Percentiles rank a stretch among this genome's conserved stretches.
Evolutionary conservation across 177 flowering plant species (phyloP).

Genomic region (Vitis hybrid): DNA sequence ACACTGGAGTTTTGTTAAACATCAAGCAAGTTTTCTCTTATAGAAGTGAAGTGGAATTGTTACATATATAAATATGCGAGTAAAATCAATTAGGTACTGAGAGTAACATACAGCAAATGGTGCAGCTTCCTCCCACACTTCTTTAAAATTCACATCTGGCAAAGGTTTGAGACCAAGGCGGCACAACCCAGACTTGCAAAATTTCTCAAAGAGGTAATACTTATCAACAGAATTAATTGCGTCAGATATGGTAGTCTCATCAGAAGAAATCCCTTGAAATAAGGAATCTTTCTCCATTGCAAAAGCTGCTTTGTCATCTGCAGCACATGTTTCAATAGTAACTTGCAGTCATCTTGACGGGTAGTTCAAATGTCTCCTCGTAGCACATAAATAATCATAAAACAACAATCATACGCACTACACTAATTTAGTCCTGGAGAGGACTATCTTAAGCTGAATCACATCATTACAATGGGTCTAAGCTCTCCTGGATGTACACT

Average conservation of each 20-base stretch:
- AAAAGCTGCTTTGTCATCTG: slow-evolving; percentile 30
- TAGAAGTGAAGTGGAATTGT: no score
- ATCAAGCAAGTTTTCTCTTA: no score
- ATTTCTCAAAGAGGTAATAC: slow-evolving; percentile 51
- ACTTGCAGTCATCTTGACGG: no score
- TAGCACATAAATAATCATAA: no score
- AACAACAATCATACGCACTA: no score
- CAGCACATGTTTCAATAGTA: slow-evolving; percentile 8
- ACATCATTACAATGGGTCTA: no score
- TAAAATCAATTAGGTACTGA: neutral
- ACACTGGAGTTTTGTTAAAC: no score
- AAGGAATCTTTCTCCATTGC: slow-evolving; percentile 7
- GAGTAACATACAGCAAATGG: slow-evolving; percentile 59
- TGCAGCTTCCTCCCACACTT: slow-evolving; percentile 61
- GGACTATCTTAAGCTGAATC: no score
- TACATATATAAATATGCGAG: neutral
- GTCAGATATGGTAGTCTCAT: slow-evolving; percentile 9
- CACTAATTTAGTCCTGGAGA: no score
- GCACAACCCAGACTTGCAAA: slow-evolving; percentile 53
- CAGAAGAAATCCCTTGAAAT: slow-evolving; percentile 9
- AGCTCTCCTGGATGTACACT: no score
- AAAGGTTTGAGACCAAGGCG: slow-evolving; percentile 59
- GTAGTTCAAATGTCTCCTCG: no score
- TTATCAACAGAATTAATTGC: slow-evolving; percentile 24
- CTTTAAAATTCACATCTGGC: slow-evolving; percentile 37